These are phyloP conservation scores for Cutaneotrichosporon daszewskae DNA, from an alignment of 1,284 basidiomycete species.

Conservation along the genomic window DNA sequence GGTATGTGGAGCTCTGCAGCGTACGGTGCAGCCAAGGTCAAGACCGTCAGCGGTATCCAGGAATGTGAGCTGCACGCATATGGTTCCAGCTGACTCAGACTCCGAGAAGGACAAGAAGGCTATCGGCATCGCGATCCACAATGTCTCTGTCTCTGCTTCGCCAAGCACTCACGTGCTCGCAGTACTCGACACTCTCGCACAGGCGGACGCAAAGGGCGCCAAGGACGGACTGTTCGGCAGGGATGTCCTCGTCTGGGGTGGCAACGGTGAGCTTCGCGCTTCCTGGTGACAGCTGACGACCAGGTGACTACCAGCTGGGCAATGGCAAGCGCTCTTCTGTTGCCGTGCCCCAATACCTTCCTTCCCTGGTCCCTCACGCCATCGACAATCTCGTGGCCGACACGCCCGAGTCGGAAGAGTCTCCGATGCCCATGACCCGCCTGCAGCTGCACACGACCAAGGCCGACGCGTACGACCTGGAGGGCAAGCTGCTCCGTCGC, in stretches of 20 bases:
- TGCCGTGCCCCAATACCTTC: constrained; percentile 59
- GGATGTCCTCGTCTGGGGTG: constrained; percentile 54
- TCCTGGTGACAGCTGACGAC: constrained; percentile 32
- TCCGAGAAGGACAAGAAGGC: constrained; percentile 59
- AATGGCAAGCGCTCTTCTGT: constrained; percentile 73
- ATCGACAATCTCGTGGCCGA: constrained; percentile 42
- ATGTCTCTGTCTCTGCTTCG: constrained; percentile 60
- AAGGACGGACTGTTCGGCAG: constrained; percentile 48
- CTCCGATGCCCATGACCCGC: constrained; percentile 48
- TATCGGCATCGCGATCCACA: constrained; percentile 63
- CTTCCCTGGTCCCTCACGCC: constrained; percentile 50
- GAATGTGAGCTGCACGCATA: constrained; percentile 59
- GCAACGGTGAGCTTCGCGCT: constrained; percentile 34
- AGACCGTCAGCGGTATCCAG: constrained; percentile 71
- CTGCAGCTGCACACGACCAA: constrained; percentile 44
- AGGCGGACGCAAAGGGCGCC: constrained; percentile 48
- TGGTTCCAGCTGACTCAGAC: constrained; percentile 50
- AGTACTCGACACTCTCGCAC: constrained; percentile 61
- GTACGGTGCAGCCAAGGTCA: constrained; percentile 66
- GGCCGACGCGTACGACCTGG: constrained; percentile 58
- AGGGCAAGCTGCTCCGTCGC: constrained; percentile 61
- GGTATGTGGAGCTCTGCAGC: constrained; percentile 70
- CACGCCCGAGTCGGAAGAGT: constrained; percentile 53
- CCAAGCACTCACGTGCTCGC: constrained; percentile 72
- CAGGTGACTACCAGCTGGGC: constrained; percentile 69